phyloP scores from a whole-genome alignment of 2,329 filamentous ascomycete genomes.

The Parascedosporium putredinis region DNA sequence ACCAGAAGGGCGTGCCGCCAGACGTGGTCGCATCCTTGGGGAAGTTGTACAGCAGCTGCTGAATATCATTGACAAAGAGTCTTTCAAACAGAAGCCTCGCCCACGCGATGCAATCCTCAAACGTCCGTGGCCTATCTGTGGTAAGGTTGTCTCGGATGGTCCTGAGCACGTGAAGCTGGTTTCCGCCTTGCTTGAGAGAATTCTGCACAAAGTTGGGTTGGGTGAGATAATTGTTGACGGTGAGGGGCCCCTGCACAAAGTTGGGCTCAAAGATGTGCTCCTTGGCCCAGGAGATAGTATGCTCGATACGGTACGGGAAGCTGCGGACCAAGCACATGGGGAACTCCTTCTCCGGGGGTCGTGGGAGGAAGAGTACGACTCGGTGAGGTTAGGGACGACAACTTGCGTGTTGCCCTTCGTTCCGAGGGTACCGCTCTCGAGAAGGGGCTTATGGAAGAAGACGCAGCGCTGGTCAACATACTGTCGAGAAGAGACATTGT shows the following conservation, averaged over 20 bases:
- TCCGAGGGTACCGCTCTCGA: conserved; percentile 95
- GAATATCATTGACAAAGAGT: conserved; percentile 93
- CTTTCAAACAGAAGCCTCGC: conserved; percentile 88
- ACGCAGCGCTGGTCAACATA: conserved; percentile 95
- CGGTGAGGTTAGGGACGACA: conserved; percentile 78
- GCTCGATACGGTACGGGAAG: conserved; percentile 97
- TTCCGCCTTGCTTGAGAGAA: conserved; percentile 84
- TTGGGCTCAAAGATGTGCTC: conserved; percentile 83
- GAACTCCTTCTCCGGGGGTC: conserved; percentile 98
- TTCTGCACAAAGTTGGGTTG: conserved; percentile 84
- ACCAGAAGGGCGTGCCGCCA: conserved; percentile 90
- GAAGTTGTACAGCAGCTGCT: conserved; percentile 93
- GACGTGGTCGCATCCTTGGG: conserved; percentile 88
- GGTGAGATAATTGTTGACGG: conserved; percentile 86
- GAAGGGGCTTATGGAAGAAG: conserved; percentile 92
- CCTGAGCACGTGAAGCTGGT: conserved; percentile 88
- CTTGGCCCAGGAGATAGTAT: conserved; percentile 96
- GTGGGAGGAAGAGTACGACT: conserved; percentile 91
- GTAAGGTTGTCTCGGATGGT: conserved; percentile 84
- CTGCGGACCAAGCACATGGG: conserved; percentile 96
- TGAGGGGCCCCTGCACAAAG: conserved; percentile 88
- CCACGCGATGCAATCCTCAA: conserved; percentile 96
- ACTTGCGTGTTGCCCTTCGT: conserved; percentile 99
- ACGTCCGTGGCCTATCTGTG: conserved; percentile 79
- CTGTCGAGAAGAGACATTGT: conserved; percentile 93